Conservation (phyloP, 306 rosid genomes). For the Prunus armeniaca region DNA sequence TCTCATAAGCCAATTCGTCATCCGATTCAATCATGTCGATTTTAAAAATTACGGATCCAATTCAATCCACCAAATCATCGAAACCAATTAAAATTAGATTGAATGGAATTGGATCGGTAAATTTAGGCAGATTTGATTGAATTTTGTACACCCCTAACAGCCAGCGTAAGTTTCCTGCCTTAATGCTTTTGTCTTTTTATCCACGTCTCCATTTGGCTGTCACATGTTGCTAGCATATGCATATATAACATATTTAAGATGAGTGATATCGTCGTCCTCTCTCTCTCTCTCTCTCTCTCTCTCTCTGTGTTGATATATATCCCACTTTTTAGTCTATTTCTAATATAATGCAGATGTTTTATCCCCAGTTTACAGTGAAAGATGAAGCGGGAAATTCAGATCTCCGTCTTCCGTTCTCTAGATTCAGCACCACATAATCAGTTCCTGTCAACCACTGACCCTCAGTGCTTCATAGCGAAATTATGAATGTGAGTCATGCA, state of each 20-base stretch:
- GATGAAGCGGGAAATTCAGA: conserved; percentile 25
- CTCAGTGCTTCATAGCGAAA: not conserved
- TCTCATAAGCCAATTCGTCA: no score
- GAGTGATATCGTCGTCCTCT: not conserved
- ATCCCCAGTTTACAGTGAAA: conserved; percentile 24
- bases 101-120: accelerated
- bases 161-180: conserved; percentile 38
- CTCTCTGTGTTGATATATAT: not conserved
- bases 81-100: no score
- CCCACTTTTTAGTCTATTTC: not conserved
- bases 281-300: not conserved
- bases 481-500: not conserved
- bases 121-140: no score
- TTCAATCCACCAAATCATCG: no score
- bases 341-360: conserved; percentile 16
- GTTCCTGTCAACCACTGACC: not conserved
- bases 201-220: not conserved
- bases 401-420: conserved; percentile 7
- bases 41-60: no score
- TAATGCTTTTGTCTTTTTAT: not conserved
- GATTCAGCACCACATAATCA: conserved; percentile 6
- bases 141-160: not conserved
- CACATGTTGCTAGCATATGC: not conserved
- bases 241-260: no score
- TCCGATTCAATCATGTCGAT: no score